Evolutionary conservation across 73 alveolate genomes (phyloP).

Genomic region (Symbiodinium natans): DNA sequence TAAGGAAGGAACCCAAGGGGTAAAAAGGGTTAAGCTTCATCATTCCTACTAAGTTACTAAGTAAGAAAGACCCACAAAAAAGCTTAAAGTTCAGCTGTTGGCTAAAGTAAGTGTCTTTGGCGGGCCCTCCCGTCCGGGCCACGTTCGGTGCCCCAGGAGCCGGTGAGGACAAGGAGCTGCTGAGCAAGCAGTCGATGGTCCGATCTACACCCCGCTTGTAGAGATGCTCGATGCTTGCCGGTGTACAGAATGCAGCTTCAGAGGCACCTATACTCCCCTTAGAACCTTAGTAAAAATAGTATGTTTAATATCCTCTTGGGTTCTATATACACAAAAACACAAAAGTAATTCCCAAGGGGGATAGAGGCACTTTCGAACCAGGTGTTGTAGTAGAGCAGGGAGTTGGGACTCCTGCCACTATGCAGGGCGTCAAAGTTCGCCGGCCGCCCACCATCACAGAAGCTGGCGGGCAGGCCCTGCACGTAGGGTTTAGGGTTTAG

Average conservation of each 20-base stretch:
- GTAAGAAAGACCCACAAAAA: no score
- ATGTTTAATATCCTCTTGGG: no score
- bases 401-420: neutral
- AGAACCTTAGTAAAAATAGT: no score
- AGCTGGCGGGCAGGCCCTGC: neutral
- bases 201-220: slow-evolving; percentile 93
- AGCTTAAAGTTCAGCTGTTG: no score
- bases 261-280: no score
- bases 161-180: slow-evolving; percentile 22
- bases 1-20: no score
- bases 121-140: neutral
- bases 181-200: slow-evolving; percentile 83
- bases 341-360: no score
- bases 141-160: neutral
- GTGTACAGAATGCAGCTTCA: slow-evolving; percentile 51
- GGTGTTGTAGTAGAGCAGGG: slow-evolving; percentile 57
- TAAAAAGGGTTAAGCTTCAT: no score
- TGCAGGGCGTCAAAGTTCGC: neutral
- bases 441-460: neutral
- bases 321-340: no score
- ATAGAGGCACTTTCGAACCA: slow-evolving; percentile 81
- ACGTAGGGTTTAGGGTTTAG: no score
- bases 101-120: neutral
- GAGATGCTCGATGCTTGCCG: slow-evolving; percentile 48
- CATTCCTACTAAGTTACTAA: no score